Conservation (phyloP, 495 filamentous ascomycete genomes). For the Penicillium fimorum region DNA sequence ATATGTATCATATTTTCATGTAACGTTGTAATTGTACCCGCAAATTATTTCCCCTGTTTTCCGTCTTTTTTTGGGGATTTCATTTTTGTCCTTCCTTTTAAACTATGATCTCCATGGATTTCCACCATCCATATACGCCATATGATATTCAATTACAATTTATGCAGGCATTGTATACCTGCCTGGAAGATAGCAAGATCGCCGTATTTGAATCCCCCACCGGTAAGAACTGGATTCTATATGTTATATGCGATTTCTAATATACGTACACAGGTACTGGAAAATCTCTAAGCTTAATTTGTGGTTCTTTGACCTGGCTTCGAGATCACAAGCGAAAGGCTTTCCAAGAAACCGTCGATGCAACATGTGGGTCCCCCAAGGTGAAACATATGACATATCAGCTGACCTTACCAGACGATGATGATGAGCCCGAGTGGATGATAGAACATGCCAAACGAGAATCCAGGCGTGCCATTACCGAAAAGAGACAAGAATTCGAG, state of each 20-base stretch:
- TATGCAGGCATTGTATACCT: slow-evolving; percentile 82
- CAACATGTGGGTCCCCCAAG: slow-evolving; percentile 28
- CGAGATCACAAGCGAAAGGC: slow-evolving; percentile 72
- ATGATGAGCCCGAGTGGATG: slow-evolving; percentile 88
- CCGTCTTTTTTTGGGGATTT: no score
- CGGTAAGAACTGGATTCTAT: slow-evolving; percentile 45
- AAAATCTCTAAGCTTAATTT: slow-evolving; percentile 97
- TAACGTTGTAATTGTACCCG: no score
- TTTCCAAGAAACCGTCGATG: slow-evolving; percentile 54
- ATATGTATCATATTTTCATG: no score
- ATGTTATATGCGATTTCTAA: slow-evolving; percentile 5
- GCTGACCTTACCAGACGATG: slow-evolving; percentile 45
- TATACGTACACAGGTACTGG: slow-evolving; percentile 51
- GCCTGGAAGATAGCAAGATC: slow-evolving; percentile 74
- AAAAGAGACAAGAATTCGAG: slow-evolving; percentile 70
- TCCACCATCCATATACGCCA: slow-evolving; percentile 89
- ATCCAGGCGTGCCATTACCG: slow-evolving; percentile 63
- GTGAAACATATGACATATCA: neutral
- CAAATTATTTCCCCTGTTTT: no score
- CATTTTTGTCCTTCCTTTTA: no score
- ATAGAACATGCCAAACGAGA: slow-evolving; percentile 67
- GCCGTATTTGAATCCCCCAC: slow-evolving; percentile 95
- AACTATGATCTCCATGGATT: slow-evolving; percentile 43
- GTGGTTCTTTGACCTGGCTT: slow-evolving; percentile 89
- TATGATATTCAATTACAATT: slow-evolving; percentile 89